These are phyloP conservation scores for Piromyces sp. DNA, from an alignment of 192 early-diverging fungal genomes.

Conservation along the genomic window DNA sequence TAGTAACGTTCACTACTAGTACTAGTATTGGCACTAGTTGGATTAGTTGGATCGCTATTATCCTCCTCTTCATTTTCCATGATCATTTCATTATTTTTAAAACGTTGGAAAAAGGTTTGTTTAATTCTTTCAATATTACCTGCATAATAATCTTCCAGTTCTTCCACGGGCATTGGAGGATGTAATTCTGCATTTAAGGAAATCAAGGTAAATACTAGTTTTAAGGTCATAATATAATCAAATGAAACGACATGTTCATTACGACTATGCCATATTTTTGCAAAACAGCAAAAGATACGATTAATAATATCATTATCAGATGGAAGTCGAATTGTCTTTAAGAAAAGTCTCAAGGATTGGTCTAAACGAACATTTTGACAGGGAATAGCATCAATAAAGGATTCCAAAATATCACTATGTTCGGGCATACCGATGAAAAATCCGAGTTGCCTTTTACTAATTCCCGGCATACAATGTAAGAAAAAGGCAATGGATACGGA, in stretches of 20 bases:
- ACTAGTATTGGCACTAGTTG: too few species aligned
- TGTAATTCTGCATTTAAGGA: constrained; percentile 41
- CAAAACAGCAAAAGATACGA: constrained; percentile 36
- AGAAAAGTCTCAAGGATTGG: constrained; percentile 34
- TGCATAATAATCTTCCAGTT: not conserved
- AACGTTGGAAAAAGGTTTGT: not conserved
- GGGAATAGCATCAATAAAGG: constrained; percentile 33
- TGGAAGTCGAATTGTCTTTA: constrained; percentile 31
- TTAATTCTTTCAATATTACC: not conserved
- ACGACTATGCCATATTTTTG: constrained; percentile 39
- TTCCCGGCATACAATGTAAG: constrained; percentile 43
- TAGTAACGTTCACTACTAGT: not conserved
- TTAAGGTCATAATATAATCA: constrained; percentile 29
- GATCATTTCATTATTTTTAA: not conserved
- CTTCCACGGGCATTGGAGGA: constrained; percentile 5
- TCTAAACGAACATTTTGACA: constrained; percentile 33
- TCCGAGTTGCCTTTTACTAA: constrained; percentile 34
- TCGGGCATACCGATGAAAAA: constrained; percentile 30
- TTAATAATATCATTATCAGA: constrained; percentile 21
- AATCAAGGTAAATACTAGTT: constrained; percentile 43
- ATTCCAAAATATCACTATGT: constrained; percentile 31
- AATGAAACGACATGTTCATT: constrained; percentile 37
- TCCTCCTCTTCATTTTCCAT: not conserved
- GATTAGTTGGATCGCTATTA: not conserved
- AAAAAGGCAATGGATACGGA: constrained; percentile 45